A percentile compares a stretch with the other conserved stretches of the same genome.
phyloP scores from a whole-genome alignment of 768 basidiomycete species.

The Gymnopilus junonius region DNA sequence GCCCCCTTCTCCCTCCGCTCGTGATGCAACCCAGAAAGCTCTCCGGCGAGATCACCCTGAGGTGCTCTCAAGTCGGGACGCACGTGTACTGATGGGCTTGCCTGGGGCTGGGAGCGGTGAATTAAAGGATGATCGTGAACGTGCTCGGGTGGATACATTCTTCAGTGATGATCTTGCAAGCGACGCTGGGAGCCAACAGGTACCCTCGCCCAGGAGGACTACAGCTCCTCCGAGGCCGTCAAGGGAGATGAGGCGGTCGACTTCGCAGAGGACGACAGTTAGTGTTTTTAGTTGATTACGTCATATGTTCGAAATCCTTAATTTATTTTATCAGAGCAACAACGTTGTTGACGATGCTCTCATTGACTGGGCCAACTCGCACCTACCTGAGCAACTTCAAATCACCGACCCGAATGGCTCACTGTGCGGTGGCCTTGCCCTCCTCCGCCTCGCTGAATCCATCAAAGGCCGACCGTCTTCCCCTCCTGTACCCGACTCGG shows the following conservation, averaged over 20 bases:
- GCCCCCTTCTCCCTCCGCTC: slow-evolving; percentile 89
- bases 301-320: not conserved
- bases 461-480: slow-evolving; percentile 68
- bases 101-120: slow-evolving; percentile 34
- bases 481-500: slow-evolving; percentile 77
- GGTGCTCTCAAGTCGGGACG: slow-evolving; percentile 80
- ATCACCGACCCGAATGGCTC: slow-evolving; percentile 50
- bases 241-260: slow-evolving; percentile 59
- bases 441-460: slow-evolving; percentile 86
- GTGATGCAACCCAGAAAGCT: slow-evolving; percentile 88
- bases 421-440: slow-evolving; percentile 70
- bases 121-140: slow-evolving; percentile 54
- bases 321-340: slow-evolving; percentile 5
- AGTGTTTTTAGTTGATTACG: slow-evolving; percentile 15
- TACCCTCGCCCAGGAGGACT: slow-evolving; percentile 20
- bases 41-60: slow-evolving; percentile 84
- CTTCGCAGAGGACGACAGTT: slow-evolving; percentile 33
- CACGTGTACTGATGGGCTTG: slow-evolving; percentile 74
- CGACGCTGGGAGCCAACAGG: slow-evolving; percentile 1
- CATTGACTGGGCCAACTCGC: slow-evolving; percentile 88
- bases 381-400: slow-evolving; percentile 68
- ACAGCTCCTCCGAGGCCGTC: slow-evolving; percentile 67
- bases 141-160: slow-evolving; percentile 57
- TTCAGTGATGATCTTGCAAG: slow-evolving; percentile 48
- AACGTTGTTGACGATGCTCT: slow-evolving; percentile 52